phyloP scores from a whole-genome alignment of 2,329 filamentous ascomycete genomes.

The Lasiodiplodia sp. region DNA sequence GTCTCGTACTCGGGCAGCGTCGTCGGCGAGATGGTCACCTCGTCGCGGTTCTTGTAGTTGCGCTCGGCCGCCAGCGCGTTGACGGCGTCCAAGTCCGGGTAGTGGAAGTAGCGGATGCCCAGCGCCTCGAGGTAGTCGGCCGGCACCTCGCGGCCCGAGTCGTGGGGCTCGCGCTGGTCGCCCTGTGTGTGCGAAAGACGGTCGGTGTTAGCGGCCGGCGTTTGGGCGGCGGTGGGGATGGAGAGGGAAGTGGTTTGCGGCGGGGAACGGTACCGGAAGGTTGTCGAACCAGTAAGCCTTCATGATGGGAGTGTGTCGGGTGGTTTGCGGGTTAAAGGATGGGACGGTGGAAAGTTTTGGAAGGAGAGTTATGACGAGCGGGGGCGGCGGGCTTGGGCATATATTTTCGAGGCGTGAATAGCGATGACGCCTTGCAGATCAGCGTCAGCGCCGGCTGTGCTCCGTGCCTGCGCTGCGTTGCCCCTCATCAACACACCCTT shows the following conservation, averaged over 20 bases:
- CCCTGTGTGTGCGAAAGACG: constrained; percentile 62
- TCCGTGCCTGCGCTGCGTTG: constrained; percentile 7
- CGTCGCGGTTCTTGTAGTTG: constrained; percentile 92
- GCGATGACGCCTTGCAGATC: constrained; percentile 29
- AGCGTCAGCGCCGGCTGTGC: constrained; percentile 17
- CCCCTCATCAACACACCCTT: not conserved
- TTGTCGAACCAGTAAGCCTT: constrained; percentile 77
- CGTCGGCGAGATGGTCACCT: constrained; percentile 85
- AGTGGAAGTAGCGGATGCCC: constrained; percentile 80
- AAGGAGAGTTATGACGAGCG: not conserved
- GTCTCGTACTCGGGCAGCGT: constrained; percentile 92
- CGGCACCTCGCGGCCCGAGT: constrained; percentile 76
- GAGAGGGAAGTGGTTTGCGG: not conserved
- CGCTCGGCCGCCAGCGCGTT: constrained; percentile 76
- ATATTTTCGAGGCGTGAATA: constrained; percentile 21
- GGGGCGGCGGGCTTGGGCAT: constrained; percentile 11
- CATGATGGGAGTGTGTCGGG: constrained; percentile 56
- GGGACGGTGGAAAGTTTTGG: not conserved
- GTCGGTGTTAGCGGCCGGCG: constrained; percentile 32
- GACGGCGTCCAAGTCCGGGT: constrained; percentile 70
- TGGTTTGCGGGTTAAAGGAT: not conserved
- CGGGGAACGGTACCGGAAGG: constrained; percentile 57
- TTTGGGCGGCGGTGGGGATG: constrained; percentile 27
- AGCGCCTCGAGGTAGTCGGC: constrained; percentile 72
- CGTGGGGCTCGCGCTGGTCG: constrained; percentile 90